Evolutionary conservation across 75 land plant species (phyloP), one percentile per base, ranked within the genome.

Genomic region (Sequoia sempervirens): DNA sequence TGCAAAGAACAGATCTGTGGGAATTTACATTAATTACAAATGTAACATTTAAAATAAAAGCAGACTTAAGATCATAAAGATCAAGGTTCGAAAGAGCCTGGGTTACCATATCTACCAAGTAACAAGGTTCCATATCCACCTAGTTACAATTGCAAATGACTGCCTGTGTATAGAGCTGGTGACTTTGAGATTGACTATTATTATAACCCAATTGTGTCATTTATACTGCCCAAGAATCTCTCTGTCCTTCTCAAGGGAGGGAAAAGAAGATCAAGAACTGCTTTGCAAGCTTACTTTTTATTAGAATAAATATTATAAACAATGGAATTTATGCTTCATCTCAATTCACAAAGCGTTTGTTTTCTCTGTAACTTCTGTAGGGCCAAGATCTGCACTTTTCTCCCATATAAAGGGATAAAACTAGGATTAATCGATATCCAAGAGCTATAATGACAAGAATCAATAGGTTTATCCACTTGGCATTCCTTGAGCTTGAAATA

Each of bases 401-500:
- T 70, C 84, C 86, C 83, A 91, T 85, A 50, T 40, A 74, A 28
- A 94, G 89, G 56, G 90, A 89, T 74, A 90, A 61, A 61, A 89
- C 88, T 61, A 90, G 86, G 23, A 91, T 46, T n/a, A 91, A 38
- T 4, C 93, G 90, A 81, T 91, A 93, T 18, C 82, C 91, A 26
- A 93, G 74, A 5, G 91, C 93, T 90, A 95, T 93, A 10, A 89
- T 82, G 79, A 87, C 87, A 43, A 95, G 46, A 4, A 92, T 84
- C 43, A 95, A 86, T 13, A 95, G 56, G 74, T 95, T 93, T 37
- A 34, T 36, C 96, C 96, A 95, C 75, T 93, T 95, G 64, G 92
- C 87, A 75, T 90, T 87, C n/a, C 30, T 64, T 52, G 88, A 36
- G 2, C 87, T 56, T 43, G 96, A 90, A 69, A 90, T 91, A 14